A percentile compares a stretch with the other conserved stretches of the same genome.
Evolutionary conservation across 768 basidiomycete genomes (phyloP).

Genomic region (Fistulinella prunicolor): DNA sequence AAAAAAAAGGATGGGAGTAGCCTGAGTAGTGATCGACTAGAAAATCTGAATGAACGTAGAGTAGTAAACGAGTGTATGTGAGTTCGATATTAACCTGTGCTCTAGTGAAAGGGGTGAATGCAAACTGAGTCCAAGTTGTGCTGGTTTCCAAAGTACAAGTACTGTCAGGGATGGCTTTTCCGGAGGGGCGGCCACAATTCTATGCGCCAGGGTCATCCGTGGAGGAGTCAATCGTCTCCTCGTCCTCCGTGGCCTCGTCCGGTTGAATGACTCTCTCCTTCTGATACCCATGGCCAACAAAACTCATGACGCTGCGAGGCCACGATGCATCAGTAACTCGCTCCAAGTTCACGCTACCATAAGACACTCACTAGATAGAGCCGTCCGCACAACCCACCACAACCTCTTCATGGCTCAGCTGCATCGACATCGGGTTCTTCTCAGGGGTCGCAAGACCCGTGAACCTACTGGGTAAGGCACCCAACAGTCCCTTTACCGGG

Average conservation of each 20-base stretch:
- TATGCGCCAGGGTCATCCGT: constrained; percentile 15
- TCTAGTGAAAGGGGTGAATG: constrained; percentile 2
- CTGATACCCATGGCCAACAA: constrained; percentile 56
- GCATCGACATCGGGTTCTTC: constrained; percentile 95
- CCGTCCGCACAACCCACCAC: constrained; percentile 91
- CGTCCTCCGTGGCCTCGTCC: constrained; percentile 9
- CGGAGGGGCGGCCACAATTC: background rate
- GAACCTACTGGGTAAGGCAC: constrained; percentile 66
- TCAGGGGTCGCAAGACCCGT: constrained; percentile 79
- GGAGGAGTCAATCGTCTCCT: constrained; percentile 10
- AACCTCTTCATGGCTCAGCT: constrained; percentile 85
- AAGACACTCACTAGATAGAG: constrained; percentile 74
- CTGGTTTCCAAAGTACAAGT: constrained; percentile 5
- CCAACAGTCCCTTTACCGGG: constrained; percentile 54
- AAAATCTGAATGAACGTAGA: constrained; percentile 21
- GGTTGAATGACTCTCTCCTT: constrained; percentile 23
- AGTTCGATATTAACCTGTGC: constrained; percentile 6
- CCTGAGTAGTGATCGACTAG: constrained; percentile 1
- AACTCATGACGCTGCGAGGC: constrained; percentile 52
- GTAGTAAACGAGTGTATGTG: constrained; percentile 16
- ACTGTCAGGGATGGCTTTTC: background rate
- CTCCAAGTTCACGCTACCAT: background rate
- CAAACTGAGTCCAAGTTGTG: constrained; percentile 2
- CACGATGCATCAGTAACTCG: constrained; percentile 10
- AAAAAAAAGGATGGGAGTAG: too few relatives aligned